These are phyloP conservation scores for Suillus clintonianus DNA, from an alignment of 768 basidiomycete species.

Conservation along the genomic window DNA sequence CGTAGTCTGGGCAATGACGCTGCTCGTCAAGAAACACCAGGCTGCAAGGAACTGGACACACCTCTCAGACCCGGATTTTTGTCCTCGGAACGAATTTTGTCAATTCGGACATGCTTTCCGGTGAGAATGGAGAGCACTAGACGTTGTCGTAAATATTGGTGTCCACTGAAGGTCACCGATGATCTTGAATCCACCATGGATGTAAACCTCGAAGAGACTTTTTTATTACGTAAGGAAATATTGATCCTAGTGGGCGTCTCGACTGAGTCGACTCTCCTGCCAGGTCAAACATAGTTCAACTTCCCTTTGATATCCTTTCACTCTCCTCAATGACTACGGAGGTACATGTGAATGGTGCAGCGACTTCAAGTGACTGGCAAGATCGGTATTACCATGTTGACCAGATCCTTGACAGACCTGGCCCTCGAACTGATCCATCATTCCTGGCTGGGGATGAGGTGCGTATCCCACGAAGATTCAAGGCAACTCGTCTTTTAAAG, in stretches of 20 bases:
- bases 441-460: conserved; percentile 85
- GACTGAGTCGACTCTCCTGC: too few relatives aligned
- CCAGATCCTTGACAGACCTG: conserved; percentile 80
- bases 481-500: conserved; percentile 1
- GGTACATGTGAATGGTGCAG: conserved; percentile 36
- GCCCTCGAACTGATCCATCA: conserved; percentile 86
- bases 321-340: conserved; percentile 23
- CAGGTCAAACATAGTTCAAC: background rate
- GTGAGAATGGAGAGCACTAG: conserved; percentile 89
- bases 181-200: conserved; percentile 45
- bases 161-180: conserved; percentile 70
- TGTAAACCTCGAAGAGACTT: conserved; percentile 1
- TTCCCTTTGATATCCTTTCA: conserved; percentile 12
- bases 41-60: conserved; percentile 30
- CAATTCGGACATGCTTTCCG: conserved; percentile 80
- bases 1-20: conserved; percentile 64
- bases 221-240: conserved; percentile 25
- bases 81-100: conserved; percentile 87
- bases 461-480: conserved; percentile 20
- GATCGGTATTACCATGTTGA: conserved; percentile 82
- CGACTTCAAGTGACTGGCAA: conserved; percentile 47
- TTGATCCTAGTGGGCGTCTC: background rate
- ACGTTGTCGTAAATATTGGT: conserved; percentile 80
- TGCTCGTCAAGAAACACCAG: conserved; percentile 1
- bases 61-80: conserved; percentile 95